These are phyloP conservation scores for Fusarium circinatum DNA, from an alignment of 2,329 filamentous ascomycete genomes.

Conservation along the genomic window DNA sequence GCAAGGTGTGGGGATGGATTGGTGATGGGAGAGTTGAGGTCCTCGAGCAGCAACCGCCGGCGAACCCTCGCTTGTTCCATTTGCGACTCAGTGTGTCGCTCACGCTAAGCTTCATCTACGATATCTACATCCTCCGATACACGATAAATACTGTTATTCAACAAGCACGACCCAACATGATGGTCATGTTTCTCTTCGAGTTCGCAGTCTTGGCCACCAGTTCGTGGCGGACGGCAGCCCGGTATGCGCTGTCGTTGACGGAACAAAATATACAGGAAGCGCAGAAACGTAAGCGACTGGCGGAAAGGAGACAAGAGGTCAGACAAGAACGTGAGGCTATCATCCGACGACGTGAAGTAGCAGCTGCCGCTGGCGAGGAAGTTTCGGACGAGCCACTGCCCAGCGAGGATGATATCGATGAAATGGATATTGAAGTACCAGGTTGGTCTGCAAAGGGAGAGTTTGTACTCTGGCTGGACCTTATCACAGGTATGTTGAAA, in stretches of 20 bases:
- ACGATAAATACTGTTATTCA: constrained; percentile 84
- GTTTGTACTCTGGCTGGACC: constrained; percentile 88
- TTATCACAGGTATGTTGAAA: constrained; percentile 73
- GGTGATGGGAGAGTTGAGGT: constrained; percentile 93
- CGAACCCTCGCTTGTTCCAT: constrained; percentile 90
- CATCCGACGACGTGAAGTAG: constrained; percentile 58
- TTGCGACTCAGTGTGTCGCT: constrained; percentile 82
- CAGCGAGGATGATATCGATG: constrained; percentile 81
- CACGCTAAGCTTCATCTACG: constrained; percentile 80
- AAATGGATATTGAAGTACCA: constrained; percentile 93
- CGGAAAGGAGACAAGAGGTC: constrained; percentile 75
- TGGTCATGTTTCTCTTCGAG: constrained; percentile 99
- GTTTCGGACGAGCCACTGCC: constrained; percentile 65
- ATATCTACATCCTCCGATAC: constrained; percentile 82
- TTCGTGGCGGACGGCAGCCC: constrained; percentile 79
- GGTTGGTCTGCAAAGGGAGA: constrained; percentile 97
- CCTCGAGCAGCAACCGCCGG: constrained; percentile 92
- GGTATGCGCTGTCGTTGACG: constrained; percentile 81
- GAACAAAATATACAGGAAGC: constrained; percentile 80
- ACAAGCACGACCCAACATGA: constrained; percentile 94
- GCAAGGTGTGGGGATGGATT: constrained; percentile 99
- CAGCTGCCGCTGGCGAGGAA: constrained; percentile 66
- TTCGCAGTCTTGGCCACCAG: constrained; percentile 87
- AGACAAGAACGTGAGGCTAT: constrained; percentile 66
- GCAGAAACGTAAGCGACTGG: constrained; percentile 77